Evolutionary conservation across 75 land plant genomes (phyloP).

Genomic region (Isoetes taiwanensis): DNA sequence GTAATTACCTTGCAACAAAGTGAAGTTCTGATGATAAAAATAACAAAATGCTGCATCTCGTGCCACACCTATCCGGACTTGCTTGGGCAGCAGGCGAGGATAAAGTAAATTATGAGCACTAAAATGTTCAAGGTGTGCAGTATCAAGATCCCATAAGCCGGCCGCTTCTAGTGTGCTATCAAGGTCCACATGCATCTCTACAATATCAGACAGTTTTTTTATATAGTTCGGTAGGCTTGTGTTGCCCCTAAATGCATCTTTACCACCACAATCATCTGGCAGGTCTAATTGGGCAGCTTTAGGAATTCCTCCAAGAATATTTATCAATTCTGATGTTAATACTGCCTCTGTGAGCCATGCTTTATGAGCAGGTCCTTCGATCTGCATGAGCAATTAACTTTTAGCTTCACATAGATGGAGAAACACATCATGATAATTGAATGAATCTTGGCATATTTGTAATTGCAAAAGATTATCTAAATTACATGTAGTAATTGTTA

Average conservation of each 20-base stretch:
- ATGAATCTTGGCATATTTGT: no score
- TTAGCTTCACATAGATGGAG: not conserved
- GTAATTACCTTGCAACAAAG: conserved; percentile 8
- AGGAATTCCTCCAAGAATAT: conserved; percentile 9
- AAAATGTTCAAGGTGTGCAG: not conserved
- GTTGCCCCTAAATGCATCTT: not conserved
- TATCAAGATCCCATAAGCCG: not conserved
- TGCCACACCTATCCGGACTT: conserved; percentile 13
- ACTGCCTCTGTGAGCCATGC: conserved; percentile 14
- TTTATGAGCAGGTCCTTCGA: conserved; percentile 8
- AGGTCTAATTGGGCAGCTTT: not conserved
- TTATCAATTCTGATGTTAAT: not conserved
- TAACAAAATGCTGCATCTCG: conserved; percentile 10
- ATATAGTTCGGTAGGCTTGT: conserved; percentile 5
- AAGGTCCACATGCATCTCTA: conserved; percentile 10
- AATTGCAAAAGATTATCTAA: no score
- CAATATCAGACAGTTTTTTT: conserved; percentile 7
- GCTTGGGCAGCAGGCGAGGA: conserved; percentile 5
- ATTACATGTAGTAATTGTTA: no score
- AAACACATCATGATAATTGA: no score
- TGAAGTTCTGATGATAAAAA: conserved; percentile 10
- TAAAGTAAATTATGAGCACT: not conserved
- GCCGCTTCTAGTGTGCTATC: conserved; percentile 8
- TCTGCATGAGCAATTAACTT: not conserved
- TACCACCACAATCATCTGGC: not conserved